phyloP scores from a whole-genome alignment of 176 grass and related monocot genomes.

The Carex scoparia region DNA sequence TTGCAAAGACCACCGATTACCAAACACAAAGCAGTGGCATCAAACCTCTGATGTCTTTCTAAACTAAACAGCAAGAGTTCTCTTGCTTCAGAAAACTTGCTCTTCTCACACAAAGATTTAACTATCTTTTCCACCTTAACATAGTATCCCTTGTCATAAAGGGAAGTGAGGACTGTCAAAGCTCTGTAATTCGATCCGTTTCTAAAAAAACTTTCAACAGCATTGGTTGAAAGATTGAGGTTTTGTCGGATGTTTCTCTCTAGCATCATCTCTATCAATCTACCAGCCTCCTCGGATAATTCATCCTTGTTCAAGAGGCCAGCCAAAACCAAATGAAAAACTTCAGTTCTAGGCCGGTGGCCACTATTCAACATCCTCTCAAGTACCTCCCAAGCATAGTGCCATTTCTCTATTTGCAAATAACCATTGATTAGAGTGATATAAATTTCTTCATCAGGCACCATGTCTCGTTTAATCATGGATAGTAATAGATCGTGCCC shows the following conservation, averaged over 20 bases:
- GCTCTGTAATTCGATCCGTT: conserved; percentile 37
- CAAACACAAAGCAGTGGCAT: conserved; percentile 13
- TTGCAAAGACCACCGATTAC: conserved; percentile 69
- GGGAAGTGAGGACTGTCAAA: conserved; percentile 38
- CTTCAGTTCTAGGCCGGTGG: conserved; percentile 66
- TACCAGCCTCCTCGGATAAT: conserved; percentile 51
- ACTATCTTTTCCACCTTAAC: conserved; percentile 75
- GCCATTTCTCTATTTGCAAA: conserved; percentile 47
- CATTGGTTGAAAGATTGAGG: conserved; percentile 58
- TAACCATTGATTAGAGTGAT: conserved; percentile 56
- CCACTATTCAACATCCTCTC: conserved; percentile 71
- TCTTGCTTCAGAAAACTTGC: conserved; percentile 63
- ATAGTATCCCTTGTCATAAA: conserved; percentile 66
- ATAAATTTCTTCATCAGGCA: conserved; percentile 63
- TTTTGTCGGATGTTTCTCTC: conserved; percentile 68
- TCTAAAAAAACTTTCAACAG: conserved; percentile 46
- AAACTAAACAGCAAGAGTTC: conserved; percentile 64
- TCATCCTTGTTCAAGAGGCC: conserved; percentile 59
- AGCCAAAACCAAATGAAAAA: conserved; percentile 60
- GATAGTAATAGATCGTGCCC: conserved; percentile 62
- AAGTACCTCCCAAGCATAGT: conserved; percentile 51
- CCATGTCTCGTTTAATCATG: conserved; percentile 70
- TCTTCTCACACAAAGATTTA: conserved; percentile 33
- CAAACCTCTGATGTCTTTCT: conserved; percentile 37
- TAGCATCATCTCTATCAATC: conserved; percentile 65